Conservation (phyloP, 139 green algal species). For the Chlamydomonas sp. region DNA sequence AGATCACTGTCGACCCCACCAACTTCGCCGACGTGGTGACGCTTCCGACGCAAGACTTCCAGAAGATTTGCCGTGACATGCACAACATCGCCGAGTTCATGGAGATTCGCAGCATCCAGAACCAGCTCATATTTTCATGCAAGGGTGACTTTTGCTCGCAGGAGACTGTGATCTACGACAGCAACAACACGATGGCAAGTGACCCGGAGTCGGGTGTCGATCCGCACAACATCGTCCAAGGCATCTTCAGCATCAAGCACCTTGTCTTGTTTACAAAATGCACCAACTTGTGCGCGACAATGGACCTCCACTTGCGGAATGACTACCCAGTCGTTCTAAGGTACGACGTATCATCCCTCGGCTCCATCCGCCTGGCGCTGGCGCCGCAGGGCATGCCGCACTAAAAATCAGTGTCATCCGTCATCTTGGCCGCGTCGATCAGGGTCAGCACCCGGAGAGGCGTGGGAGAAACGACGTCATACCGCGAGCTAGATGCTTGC, state of each 20-base stretch:
- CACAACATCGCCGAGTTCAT: slow-evolving; percentile 19
- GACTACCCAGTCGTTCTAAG: slow-evolving; percentile 19
- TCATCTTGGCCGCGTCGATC: too few relatives aligned
- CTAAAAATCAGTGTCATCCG: too few relatives aligned
- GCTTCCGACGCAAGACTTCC: slow-evolving; percentile 15
- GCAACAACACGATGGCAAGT: not conserved
- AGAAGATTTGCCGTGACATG: slow-evolving; percentile 29
- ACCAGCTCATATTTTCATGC: slow-evolving; percentile 18
- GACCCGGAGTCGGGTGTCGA: not conserved
- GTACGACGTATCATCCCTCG: slow-evolving; percentile 18
- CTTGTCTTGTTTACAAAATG: slow-evolving; percentile 25
- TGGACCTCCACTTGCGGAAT: slow-evolving; percentile 20
- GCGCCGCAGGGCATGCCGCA: slow-evolving; percentile 1
- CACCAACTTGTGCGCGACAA: slow-evolving; percentile 20
- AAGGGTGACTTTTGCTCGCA: slow-evolving; percentile 22
- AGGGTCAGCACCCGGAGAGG: too few relatives aligned
- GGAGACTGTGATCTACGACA: slow-evolving; percentile 20
- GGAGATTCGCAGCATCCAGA: slow-evolving; percentile 17
- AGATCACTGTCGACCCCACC: slow-evolving; percentile 1
- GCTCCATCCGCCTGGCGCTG: slow-evolving; percentile 11
- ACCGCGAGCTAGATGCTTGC: too few relatives aligned
- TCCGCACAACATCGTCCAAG: slow-evolving; percentile 16
- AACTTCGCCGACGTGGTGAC: slow-evolving; percentile 11
- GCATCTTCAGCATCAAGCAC: slow-evolving; percentile 21
- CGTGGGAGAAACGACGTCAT: too few relatives aligned